These are phyloP conservation scores for Ascochyta viciae-villosae DNA, from an alignment of 2,329 filamentous ascomycete species.

Conservation along the genomic window DNA sequence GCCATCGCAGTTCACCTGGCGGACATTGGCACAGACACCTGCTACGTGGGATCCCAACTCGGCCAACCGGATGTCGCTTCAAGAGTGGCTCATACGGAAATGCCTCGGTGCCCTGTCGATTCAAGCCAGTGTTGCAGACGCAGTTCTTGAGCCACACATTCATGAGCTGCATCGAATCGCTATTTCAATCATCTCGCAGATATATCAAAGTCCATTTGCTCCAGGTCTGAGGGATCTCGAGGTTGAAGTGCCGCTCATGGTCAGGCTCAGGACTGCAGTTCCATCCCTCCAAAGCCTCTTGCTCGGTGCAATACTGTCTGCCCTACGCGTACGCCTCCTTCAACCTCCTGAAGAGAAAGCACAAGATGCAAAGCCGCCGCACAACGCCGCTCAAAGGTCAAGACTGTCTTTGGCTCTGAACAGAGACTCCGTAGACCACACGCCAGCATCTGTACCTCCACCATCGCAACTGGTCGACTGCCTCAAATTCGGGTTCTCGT, in stretches of 20 bases:
- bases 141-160: slow-evolving; percentile 53
- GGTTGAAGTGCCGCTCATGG: slow-evolving; percentile 74
- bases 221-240: slow-evolving; percentile 66
- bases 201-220: slow-evolving; percentile 70
- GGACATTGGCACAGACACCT: slow-evolving; percentile 69
- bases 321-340: slow-evolving; percentile 67
- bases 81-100: slow-evolving; percentile 71
- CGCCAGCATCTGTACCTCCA: slow-evolving; percentile 53
- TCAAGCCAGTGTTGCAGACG: slow-evolving; percentile 44
- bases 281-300: slow-evolving; percentile 78
- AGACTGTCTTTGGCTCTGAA: slow-evolving; percentile 40
- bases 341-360: slow-evolving; percentile 28
- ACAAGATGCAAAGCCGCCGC: slow-evolving; percentile 30
- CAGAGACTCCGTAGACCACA: slow-evolving; percentile 40
- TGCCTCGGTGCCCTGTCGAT: slow-evolving; percentile 69
- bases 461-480: slow-evolving; percentile 82
- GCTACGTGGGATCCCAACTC: slow-evolving; percentile 58
- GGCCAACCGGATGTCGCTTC: slow-evolving; percentile 60
- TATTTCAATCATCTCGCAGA: slow-evolving; percentile 68
- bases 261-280: slow-evolving; percentile 64
- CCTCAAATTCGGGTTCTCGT: slow-evolving; percentile 80
- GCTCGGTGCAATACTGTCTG: slow-evolving; percentile 77
- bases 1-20: slow-evolving; percentile 74
- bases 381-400: slow-evolving; percentile 34
- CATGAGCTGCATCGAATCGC: slow-evolving; percentile 74